These are phyloP conservation scores for Royoungia palumana DNA, from an alignment of 768 basidiomycete species.

Conservation along the genomic window DNA sequence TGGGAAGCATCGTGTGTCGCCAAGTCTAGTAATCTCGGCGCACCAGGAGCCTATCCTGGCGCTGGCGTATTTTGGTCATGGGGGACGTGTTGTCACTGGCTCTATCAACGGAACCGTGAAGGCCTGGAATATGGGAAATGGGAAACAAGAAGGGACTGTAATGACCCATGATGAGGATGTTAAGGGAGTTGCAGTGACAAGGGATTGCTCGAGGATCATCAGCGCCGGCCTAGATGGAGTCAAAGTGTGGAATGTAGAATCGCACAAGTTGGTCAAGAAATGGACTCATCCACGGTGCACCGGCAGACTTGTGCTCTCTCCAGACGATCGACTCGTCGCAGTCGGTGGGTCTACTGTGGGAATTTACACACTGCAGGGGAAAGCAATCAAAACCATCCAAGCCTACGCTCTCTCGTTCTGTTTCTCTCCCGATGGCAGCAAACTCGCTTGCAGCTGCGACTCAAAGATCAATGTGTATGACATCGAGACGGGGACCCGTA, in stretches of 20 bases:
- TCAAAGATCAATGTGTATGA: too few relatives aligned
- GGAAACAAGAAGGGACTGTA: neutral
- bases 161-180: neutral
- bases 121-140: constrained; percentile 10
- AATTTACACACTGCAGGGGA: neutral
- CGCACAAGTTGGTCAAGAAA: neutral
- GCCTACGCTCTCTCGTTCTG: too few relatives aligned
- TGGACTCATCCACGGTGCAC: neutral
- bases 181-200: neutral
- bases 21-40: too few relatives aligned
- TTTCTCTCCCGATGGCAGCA: too few relatives aligned
- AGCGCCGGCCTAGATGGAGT: neutral
- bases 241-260: constrained; percentile 4
- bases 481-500: too few relatives aligned
- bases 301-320: neutral
- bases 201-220: constrained; percentile 1
- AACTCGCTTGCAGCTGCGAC: too few relatives aligned
- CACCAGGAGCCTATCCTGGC: too few relatives aligned
- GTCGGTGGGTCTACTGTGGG: neutral
- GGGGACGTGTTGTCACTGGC: neutral
- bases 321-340: neutral
- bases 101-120: neutral
- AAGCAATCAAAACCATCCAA: too few relatives aligned
- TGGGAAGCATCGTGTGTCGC: too few relatives aligned
- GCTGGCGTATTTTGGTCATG: neutral